Evolutionary conservation across 768 basidiomycete species (phyloP), one percentile per base, ranked within the genome.

Genomic region (Russula ochroleuca): DNA sequence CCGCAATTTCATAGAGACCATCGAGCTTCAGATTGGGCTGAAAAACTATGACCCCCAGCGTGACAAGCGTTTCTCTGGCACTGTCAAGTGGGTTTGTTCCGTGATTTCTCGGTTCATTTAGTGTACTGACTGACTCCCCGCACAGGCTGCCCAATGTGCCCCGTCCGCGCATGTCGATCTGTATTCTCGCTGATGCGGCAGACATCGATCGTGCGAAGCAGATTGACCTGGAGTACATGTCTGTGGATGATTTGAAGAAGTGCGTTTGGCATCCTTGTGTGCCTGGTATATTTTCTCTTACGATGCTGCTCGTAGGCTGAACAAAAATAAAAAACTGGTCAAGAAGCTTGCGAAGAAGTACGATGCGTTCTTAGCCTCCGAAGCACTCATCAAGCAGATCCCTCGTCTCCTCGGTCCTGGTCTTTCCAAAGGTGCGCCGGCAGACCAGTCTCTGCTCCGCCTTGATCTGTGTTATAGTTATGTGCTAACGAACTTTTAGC

Each of bases 241-340:
- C 94, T 69, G 97, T 98, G 70, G 97, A 98, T 71, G 97, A 99
- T 79, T 82, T 98, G 79, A 98, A 99, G 80, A 99, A 99, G 94
- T 94, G 73, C 41, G 83, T 73, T 17, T 0, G 14, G 47, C 4
- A n/a, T 5, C 4, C 15, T 21, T 15, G n/a, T 7, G 35, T 38
- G 14, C 15, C 17, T 23, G 21, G 35, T 10, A 45, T 51, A 15
- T 47, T 54, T 45, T 21, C 41, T 33, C 13, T 56, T n/a, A 63
- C 2, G 28, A 33, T 15, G 61, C 52, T 21, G 14, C 51, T 17
- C n/a, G 25, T 52, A 93, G 91, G 79, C 85, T 98, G 69, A 97
- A 96, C 88, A 96, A 97, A 82, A 99, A 98, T 86, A 98, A 99
- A 84, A 99, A 99, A 81, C 92, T 99, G 67, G 97, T 98, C 74